Evolutionary conservation across 208 protist species (phyloP).

Genomic region (Crithidia expoeki): DNA sequence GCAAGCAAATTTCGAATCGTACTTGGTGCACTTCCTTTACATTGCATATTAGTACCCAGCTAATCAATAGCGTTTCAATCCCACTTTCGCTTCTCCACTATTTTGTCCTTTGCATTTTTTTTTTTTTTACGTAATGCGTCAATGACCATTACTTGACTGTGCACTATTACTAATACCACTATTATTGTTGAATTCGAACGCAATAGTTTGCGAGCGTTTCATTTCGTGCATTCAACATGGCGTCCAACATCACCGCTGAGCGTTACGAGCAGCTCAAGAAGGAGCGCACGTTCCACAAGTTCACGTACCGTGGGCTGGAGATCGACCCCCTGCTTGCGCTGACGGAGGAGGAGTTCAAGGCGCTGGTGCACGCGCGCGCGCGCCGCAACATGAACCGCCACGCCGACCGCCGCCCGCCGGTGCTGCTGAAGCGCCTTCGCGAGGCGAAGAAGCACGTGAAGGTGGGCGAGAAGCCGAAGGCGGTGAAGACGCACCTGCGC

Average conservation of each 20-base stretch:
- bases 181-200: too few relatives aligned
- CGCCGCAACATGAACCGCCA: slow-evolving; percentile 95
- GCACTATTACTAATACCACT: too few relatives aligned
- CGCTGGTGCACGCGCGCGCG: slow-evolving; percentile 93
- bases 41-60: too few relatives aligned
- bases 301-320: slow-evolving; percentile 96
- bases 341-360: slow-evolving; percentile 93
- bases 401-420: slow-evolving; percentile 90
- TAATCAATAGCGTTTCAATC: too few relatives aligned
- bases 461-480: slow-evolving; percentile 97
- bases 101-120: background rate
- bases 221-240: slow-evolving; percentile 40
- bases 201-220: slow-evolving; percentile 24
- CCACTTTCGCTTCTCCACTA: too few relatives aligned
- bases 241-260: slow-evolving; percentile 83
- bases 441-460: slow-evolving; percentile 96
- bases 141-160: background rate
- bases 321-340: slow-evolving; percentile 96
- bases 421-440: slow-evolving; percentile 97
- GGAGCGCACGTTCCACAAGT: slow-evolving; percentile 99
- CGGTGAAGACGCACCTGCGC: slow-evolving; percentile 99
- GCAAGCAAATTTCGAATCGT: too few relatives aligned
- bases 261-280: slow-evolving; percentile 95
- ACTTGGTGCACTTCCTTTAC: too few relatives aligned
- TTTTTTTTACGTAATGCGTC: background rate